Conservation (phyloP, 805 yeast genomes). For the Barnettozyma populi region DNA sequence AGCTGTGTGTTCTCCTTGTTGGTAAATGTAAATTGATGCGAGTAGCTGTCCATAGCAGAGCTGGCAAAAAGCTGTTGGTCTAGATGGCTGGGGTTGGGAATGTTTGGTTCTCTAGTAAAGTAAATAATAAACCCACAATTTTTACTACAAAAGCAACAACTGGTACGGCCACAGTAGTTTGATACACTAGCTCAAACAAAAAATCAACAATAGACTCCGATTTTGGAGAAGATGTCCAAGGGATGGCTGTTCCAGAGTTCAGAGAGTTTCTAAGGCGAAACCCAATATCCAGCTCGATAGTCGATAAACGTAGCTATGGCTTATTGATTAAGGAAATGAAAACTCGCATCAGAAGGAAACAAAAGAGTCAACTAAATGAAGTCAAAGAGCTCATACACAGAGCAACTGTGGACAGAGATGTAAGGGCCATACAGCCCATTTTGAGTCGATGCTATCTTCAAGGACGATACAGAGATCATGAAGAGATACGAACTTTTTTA, state of each 20-base stretch:
- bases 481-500: slow-evolving; percentile 16
- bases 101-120: background rate
- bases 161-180: background rate
- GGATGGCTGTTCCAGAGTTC: background rate
- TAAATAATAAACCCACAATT: background rate
- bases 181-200: too few species aligned
- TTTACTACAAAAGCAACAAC: background rate
- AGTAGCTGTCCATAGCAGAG: slow-evolving; percentile 9
- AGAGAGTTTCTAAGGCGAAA: slow-evolving; percentile 3
- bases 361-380: slow-evolving; percentile 1
- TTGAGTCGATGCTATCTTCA: slow-evolving; percentile 16
- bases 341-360: slow-evolving; percentile 11
- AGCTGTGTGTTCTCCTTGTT: slow-evolving; percentile 16
- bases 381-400: background rate
- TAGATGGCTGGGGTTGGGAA: background rate
- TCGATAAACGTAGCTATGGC: slow-evolving; percentile 4
- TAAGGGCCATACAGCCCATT: slow-evolving; percentile 11
- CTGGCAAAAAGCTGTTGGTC: background rate
- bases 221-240: too few species aligned
- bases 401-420: slow-evolving; percentile 1
- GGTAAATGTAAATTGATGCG: slow-evolving; percentile 8
- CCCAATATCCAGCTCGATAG: background rate
- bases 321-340: slow-evolving; percentile 9
- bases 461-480: slow-evolving; percentile 18
- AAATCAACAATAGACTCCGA: too few species aligned